phyloP scores from a whole-genome alignment of 495 filamentous ascomycete genomes.

The Talaromyces nanjingensis region DNA sequence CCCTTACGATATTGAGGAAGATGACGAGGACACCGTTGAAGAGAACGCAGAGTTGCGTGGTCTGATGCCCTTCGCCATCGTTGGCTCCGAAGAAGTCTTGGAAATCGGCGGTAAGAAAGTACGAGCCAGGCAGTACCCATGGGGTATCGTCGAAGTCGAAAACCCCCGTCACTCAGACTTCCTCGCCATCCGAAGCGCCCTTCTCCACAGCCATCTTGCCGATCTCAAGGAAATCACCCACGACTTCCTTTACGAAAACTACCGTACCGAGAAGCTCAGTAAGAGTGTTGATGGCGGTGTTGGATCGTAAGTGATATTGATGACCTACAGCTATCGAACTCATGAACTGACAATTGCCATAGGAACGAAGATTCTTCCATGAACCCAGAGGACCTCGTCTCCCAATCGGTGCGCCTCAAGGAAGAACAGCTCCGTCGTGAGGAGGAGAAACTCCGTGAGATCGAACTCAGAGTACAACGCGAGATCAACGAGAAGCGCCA shows the following conservation, averaged over 20 bases:
- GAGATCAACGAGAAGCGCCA: slow-evolving; percentile 99
- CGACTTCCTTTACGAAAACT: slow-evolving; percentile 99
- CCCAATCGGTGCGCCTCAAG: slow-evolving; percentile 95
- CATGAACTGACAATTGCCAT: slow-evolving; percentile 18
- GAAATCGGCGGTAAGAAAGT: slow-evolving; percentile 90
- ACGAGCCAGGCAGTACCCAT: slow-evolving; percentile 93
- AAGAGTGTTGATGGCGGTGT: slow-evolving; percentile 95
- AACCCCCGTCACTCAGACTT: slow-evolving; percentile 99
- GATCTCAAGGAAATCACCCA: slow-evolving; percentile 99
- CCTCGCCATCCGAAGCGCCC: slow-evolving; percentile 90
- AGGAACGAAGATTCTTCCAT: slow-evolving; percentile 69
- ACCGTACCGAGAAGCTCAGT: slow-evolving; percentile 99
- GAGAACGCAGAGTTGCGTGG: slow-evolving; percentile 96
- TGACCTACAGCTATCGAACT: background rate
- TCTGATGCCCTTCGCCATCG: slow-evolving; percentile 97
- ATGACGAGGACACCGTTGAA: slow-evolving; percentile 98
- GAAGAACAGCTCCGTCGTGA: slow-evolving; percentile 97
- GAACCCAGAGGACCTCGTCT: slow-evolving; percentile 95
- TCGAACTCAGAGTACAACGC: slow-evolving; percentile 97
- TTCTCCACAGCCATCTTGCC: slow-evolving; percentile 93
- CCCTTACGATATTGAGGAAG: slow-evolving; percentile 98
- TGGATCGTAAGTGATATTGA: slow-evolving; percentile 60
- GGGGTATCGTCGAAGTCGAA: slow-evolving; percentile 98
- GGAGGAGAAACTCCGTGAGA: slow-evolving; percentile 99
- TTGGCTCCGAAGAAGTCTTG: slow-evolving; percentile 90